Evolutionary conservation across 306 rosid genomes (phyloP).

Genomic region (Castanopsis chinensis): DNA sequence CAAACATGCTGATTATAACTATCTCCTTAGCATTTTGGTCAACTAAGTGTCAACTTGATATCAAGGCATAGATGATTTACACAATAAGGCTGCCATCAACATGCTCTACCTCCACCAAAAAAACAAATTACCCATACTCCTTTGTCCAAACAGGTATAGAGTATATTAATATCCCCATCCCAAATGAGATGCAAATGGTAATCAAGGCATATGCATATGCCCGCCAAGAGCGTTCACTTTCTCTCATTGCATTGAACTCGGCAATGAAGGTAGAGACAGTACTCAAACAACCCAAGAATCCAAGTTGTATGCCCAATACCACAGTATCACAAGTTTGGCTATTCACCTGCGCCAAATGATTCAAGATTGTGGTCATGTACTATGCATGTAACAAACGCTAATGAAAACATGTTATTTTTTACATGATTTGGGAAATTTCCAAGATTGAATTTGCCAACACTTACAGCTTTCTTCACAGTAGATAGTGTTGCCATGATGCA

Average conservation of each 20-base stretch:
- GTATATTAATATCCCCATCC: constrained; percentile 61
- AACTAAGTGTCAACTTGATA: neutral
- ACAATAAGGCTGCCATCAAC: neutral
- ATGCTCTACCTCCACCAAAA: neutral
- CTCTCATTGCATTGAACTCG: constrained; percentile 81
- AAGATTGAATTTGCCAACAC: neutral
- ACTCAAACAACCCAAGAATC: constrained; percentile 80
- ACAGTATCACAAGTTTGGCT: constrained; percentile 49
- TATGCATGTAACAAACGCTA: neutral
- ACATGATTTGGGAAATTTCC: neutral
- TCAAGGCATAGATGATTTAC: neutral
- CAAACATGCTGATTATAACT: too few species aligned
- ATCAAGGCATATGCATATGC: constrained; percentile 63
- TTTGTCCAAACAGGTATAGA: constrained; percentile 68
- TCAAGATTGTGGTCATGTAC: neutral
- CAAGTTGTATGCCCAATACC: constrained; percentile 59
- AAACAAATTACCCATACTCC: constrained; percentile 25
- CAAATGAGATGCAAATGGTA: constrained; percentile 54
- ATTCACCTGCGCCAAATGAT: constrained; percentile 49
- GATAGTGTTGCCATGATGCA: constrained; percentile 79
- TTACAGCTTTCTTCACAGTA: constrained; percentile 49
- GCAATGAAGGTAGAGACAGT: constrained; percentile 84
- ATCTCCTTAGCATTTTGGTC: too few species aligned
- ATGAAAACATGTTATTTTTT: neutral
- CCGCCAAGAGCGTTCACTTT: constrained; percentile 63